Conservation (phyloP, 1,284 basidiomycete genomes). For the Anthracocystis walkeri region DNA sequence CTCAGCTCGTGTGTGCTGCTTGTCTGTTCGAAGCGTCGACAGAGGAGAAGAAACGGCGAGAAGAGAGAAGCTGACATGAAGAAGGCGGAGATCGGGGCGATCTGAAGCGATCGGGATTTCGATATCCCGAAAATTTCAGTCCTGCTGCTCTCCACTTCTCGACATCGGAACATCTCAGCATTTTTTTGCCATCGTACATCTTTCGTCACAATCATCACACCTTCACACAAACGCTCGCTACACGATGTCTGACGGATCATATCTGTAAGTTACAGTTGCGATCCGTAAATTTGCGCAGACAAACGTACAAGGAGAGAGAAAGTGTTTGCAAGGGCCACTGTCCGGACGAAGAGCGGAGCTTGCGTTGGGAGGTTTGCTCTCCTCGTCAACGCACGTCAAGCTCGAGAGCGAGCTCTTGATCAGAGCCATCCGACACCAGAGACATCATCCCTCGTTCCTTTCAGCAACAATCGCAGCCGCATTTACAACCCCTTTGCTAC, state of each 20-base stretch:
- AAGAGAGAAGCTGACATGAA: neutral
- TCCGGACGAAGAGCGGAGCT: too few relatives aligned
- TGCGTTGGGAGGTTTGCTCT: too few relatives aligned
- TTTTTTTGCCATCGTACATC: neutral
- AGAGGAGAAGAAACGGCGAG: neutral
- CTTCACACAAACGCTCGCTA: neutral
- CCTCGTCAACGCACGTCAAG: too few relatives aligned
- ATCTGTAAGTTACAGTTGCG: slow-evolving; percentile 35
- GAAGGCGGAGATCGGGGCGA: neutral
- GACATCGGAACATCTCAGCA: neutral
- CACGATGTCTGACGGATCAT: slow-evolving; percentile 41
- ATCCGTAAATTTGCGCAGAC: neutral
- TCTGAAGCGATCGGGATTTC: neutral
- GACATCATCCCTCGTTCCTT: neutral
- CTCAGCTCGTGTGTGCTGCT: neutral
- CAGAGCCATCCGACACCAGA: too few relatives aligned
- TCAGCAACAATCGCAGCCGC: too few relatives aligned
- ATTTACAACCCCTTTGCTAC: too few relatives aligned
- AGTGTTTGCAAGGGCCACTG: neutral
- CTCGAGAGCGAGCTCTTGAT: too few relatives aligned
- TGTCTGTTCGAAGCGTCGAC: neutral
- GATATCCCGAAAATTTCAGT: slow-evolving; percentile 4
- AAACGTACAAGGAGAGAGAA: neutral
- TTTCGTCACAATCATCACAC: slow-evolving; percentile 9
- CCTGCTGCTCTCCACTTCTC: slow-evolving; percentile 11